A percentile compares a stretch with the other conserved stretches of the same genome.
Evolutionary conservation across 768 basidiomycete species (phyloP).

Genomic region (Cystobasidium tubakii): DNA sequence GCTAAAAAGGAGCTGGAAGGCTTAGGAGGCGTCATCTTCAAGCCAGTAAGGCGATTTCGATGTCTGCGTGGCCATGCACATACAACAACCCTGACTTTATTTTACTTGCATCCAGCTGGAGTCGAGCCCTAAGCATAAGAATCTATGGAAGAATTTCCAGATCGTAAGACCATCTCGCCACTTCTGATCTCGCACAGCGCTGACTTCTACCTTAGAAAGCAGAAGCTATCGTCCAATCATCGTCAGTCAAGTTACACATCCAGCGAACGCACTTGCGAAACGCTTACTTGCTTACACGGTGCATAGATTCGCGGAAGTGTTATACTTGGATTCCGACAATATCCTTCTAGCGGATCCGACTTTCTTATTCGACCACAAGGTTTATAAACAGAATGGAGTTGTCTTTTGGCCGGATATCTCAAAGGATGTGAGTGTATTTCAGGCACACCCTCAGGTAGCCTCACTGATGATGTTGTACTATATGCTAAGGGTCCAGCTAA

Average conservation of each 20-base stretch:
- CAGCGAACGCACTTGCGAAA: conserved; percentile 46
- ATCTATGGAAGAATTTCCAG: conserved; percentile 48
- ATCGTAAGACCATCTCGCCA: conserved; percentile 41
- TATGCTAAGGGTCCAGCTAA: conserved; percentile 48
- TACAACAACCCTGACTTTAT: background rate
- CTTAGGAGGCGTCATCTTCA: conserved; percentile 48
- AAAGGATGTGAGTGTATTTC: conserved; percentile 49
- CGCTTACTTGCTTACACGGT: conserved; percentile 45
- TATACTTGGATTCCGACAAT: conserved; percentile 53
- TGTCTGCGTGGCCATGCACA: background rate
- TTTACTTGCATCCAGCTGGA: conserved; percentile 1
- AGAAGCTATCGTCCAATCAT: conserved; percentile 36
- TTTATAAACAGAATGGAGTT: conserved; percentile 47
- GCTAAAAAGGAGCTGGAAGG: conserved; percentile 45
- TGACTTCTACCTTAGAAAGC: conserved; percentile 35
- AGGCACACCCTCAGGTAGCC: too few relatives aligned
- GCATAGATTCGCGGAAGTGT: conserved; percentile 49
- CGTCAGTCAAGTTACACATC: background rate
- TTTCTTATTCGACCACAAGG: conserved; percentile 49
- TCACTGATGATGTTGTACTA: background rate
- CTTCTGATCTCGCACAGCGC: background rate
- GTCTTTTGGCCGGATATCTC: conserved; percentile 54
- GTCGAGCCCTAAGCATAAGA: conserved; percentile 3
- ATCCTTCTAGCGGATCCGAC: conserved; percentile 50
- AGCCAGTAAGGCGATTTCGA: conserved; percentile 37